These are phyloP conservation scores for Dryas alaskensis DNA, from an alignment of 306 rosid genomes.

Conservation along the genomic window DNA sequence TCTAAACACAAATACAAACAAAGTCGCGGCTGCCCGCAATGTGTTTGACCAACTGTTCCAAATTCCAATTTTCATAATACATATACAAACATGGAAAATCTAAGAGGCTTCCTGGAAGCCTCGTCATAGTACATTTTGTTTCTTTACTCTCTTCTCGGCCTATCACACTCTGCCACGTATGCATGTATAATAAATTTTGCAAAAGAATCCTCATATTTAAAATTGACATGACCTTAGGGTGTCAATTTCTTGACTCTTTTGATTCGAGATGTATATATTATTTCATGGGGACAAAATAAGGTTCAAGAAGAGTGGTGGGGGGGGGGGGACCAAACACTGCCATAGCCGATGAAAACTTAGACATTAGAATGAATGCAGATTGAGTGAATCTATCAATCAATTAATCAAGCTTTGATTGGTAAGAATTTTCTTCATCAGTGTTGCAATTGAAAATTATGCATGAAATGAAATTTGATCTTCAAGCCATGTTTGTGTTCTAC, in stretches of 20 bases:
- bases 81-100: neutral
- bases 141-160: neutral
- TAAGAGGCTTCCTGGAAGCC: constrained; percentile 1
- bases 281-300: neutral
- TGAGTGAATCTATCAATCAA: too few species aligned
- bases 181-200: neutral
- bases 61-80: neutral
- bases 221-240: neutral
- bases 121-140: neutral
- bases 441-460: too few species aligned
- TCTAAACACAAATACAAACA: neutral
- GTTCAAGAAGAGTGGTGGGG: neutral
- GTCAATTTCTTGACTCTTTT: neutral
- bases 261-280: neutral
- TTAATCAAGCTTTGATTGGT: too few species aligned
- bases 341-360: neutral
- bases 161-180: neutral
- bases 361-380: neutral
- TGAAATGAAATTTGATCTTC: too few species aligned
- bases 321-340: neutral
- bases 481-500: too few species aligned
- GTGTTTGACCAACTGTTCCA: constrained; percentile 8
- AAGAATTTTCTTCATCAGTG: neutral
- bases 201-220: neutral
- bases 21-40: neutral